Evolutionary conservation across 208 protist genomes (phyloP), one percentile per base, ranked within the genome.

Genomic region (Trypanosomatidae sp.): DNA sequence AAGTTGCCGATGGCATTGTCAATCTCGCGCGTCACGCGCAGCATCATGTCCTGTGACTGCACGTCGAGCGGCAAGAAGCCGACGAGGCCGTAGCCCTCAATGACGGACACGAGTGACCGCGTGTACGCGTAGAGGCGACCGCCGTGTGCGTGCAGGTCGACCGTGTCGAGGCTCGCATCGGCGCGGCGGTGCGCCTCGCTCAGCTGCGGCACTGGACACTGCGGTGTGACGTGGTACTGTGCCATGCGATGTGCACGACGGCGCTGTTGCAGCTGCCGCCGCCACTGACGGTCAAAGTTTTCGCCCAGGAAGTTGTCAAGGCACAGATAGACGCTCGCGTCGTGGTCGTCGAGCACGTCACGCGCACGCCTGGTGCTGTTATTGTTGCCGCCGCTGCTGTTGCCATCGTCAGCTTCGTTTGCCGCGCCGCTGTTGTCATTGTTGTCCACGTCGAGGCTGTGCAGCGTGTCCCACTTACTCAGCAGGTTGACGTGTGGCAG

Each of bases 401-500:
- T 35, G 11, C n/a, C 30, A 35, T n/a, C 11, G n/a, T 35, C n/a
- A 15, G 30, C n/a, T 11, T 15, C 11, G 11, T 35, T 11, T 35
- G 30, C 30, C 11, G 11, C n/a, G n/a, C n/a, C n/a, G n/a, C n/a
- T n/a, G n/a, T n/a, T n/a, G 40, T 33, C 51, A 33, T 49, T 51
- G 35, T 97, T 69, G 30, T 78, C 75, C 48, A 97, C 80, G 20
- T 71, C 80, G 19, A 63, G 50, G 20, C 33, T 19, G 0, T 57
- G 56, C n/a, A 92, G n/a, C 6, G 62, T 77, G 49, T 99, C 96
- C 61, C 97, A 95, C 59, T 99, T 99, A 26, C 90, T 97, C 15
- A 99, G 70, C 26, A 99, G 72, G 66, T 99, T 99, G 1, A 98
- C 54, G 45, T 97, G 95, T n/a, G 96, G 93, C 33, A 97, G 53